Evolutionary conservation across 2,329 filamentous ascomycete species (phyloP).

Genomic region (Trichoderma asperellum): DNA sequence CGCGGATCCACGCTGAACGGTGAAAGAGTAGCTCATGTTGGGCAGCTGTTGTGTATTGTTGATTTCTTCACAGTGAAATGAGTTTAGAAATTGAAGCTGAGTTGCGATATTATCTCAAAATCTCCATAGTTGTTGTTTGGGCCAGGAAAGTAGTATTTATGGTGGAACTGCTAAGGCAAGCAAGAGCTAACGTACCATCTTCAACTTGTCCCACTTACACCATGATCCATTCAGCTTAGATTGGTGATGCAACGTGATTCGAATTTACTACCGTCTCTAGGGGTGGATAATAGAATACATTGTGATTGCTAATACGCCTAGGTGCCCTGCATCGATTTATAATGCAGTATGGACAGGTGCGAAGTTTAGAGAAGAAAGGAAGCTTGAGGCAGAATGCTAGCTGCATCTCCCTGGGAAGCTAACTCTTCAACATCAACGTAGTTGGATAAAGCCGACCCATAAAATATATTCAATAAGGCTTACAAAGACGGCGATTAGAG

Average conservation of each 20-base stretch:
- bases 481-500: background rate
- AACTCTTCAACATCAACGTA: background rate
- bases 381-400: background rate
- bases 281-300: background rate
- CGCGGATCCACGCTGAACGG: slow-evolving; percentile 11
- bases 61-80: background rate
- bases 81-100: background rate
- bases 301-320: background rate
- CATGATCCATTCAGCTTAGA: background rate
- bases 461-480: background rate
- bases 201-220: background rate
- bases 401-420: background rate
- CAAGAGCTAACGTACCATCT: background rate
- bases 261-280: background rate
- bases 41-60: background rate
- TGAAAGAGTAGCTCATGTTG: slow-evolving; percentile 15
- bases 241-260: background rate
- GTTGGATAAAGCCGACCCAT: background rate
- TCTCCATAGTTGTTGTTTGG: background rate
- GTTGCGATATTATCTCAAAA: background rate
- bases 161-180: background rate
- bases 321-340: background rate
- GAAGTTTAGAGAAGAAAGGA: background rate
- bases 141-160: background rate
- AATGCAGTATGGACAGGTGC: background rate